Evolutionary conservation across 257 asterid species (phyloP), one percentile per base, ranked within the genome.

Genomic region (Rubia yunnanensis): DNA sequence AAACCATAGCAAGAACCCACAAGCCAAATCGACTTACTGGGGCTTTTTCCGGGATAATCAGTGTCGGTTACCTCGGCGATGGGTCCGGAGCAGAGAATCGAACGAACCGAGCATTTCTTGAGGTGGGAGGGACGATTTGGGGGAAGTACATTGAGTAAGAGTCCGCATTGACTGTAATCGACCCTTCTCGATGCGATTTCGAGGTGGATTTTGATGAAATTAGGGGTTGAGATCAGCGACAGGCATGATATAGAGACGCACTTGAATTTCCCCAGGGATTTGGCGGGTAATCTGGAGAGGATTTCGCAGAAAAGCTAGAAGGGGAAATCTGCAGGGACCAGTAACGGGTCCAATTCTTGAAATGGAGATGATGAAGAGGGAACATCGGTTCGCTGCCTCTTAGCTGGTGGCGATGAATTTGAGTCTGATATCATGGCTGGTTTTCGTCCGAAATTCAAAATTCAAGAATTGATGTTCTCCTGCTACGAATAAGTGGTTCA

Each of bases 211-310:
- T 50, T 35, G 41, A 13, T 58, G 32, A 71, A 71, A 1, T 10
- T 34, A n/a, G 66, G 66, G 22, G 58, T 64, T 20, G 61, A 35
- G 41, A 64, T 71, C 3, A 71, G 58, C 18, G 66, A 64, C 58
- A 55, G 52, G 60, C 65, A 56, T 14, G 60, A 30, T 36, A 17
- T 64, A 1, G 75, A 71, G 22, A 71, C 61, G 27, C 75, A 71
- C 52, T 55, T 71, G 54, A 64, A 64, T 30, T 28, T 64, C 5
- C 26, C 53, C 54, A 77, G 75, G 30, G 75, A 64, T 50, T 70
- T 75, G 63, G 73, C 77, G 4, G 79, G 83, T n/a, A 78, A 58
- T 41, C 81, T 75, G 67, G 72, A 71, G 57, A 78, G 77, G 53
- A 78, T 71, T 55, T 81, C 81, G 7, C 27, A 28, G 17, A 76